Conservation (phyloP, 495 filamentous ascomycete genomes). For the Talaromyces wortmannii region DNA sequence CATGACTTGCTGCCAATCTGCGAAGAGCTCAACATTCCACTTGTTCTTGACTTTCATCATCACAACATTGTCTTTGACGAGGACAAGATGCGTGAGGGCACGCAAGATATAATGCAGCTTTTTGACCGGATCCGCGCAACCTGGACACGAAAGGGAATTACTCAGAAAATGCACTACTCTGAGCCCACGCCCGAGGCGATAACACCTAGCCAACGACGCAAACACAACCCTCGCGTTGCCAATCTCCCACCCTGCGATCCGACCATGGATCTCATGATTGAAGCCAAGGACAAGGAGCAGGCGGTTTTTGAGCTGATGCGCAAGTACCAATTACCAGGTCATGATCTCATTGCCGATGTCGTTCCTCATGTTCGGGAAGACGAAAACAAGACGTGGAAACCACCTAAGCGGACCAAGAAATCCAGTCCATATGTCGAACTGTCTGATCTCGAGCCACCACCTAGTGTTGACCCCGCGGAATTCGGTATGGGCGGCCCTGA, state of each 20-base stretch:
- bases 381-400: constrained; percentile 59
- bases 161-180: constrained; percentile 94
- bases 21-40: constrained; percentile 85
- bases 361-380: constrained; percentile 70
- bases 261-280: constrained; percentile 94
- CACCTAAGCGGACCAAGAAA: constrained; percentile 40
- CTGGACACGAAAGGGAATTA: constrained; percentile 82
- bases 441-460: constrained; percentile 37
- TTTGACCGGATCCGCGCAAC: constrained; percentile 72
- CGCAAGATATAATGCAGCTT: constrained; percentile 67
- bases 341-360: constrained; percentile 68
- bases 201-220: constrained; percentile 67
- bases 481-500: constrained; percentile 84
- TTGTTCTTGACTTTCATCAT: constrained; percentile 92
- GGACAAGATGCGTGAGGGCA: constrained; percentile 71
- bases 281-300: constrained; percentile 98
- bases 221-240: constrained; percentile 72
- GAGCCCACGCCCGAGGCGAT: constrained; percentile 71
- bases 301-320: constrained; percentile 93
- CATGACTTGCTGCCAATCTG: constrained; percentile 89
- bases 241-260: constrained; percentile 75
- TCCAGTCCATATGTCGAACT: constrained; percentile 44
- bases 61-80: constrained; percentile 88
- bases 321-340: constrained; percentile 74
- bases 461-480: constrained; percentile 56